Evolutionary conservation across 768 basidiomycete species (phyloP).

Genomic region (Boletus barrowsii): DNA sequence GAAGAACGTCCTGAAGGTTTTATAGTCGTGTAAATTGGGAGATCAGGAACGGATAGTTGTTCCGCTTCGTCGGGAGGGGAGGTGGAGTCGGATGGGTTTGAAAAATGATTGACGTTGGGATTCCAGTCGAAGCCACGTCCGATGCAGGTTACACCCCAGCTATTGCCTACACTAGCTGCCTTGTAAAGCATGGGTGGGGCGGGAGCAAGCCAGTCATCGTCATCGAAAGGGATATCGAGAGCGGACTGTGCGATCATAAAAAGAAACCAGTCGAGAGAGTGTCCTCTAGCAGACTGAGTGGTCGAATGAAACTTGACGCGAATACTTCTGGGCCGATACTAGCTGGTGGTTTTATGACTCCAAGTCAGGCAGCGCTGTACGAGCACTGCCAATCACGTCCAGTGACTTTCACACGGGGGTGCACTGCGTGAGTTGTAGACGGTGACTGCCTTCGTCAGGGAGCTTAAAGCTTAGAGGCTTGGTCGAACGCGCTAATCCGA

Average conservation of each 20-base stretch:
- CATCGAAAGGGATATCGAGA: constrained; percentile 64
- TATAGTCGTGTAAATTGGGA: constrained; percentile 3
- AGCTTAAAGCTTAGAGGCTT: background rate
- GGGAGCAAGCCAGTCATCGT: constrained; percentile 64
- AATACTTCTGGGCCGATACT: background rate
- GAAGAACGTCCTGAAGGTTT: constrained; percentile 11
- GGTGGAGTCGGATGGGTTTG: constrained; percentile 3
- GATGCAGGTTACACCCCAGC: constrained; percentile 84
- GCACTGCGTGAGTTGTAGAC: background rate
- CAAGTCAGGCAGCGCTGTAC: background rate
- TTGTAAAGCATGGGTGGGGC: constrained; percentile 52
- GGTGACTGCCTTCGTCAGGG: background rate
- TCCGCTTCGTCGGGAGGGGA: constrained; percentile 8
- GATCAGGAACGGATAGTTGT: constrained; percentile 13
- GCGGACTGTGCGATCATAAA: constrained; percentile 58
- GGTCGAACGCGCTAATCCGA: background rate
- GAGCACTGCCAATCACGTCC: constrained; percentile 3
- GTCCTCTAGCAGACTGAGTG: background rate
- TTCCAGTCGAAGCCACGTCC: constrained; percentile 82
- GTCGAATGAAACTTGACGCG: background rate
- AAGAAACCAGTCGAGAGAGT: background rate
- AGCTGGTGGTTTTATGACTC: constrained; percentile 1
- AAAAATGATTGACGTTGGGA: constrained; percentile 35
- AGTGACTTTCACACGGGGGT: constrained; percentile 12
- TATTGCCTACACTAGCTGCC: constrained; percentile 66